A percentile compares a stretch with the other conserved stretches of the same genome.
These are phyloP conservation scores for Aspergillus awamori DNA, from an alignment of 2,329 filamentous ascomycete genomes.

Conservation along the genomic window DNA sequence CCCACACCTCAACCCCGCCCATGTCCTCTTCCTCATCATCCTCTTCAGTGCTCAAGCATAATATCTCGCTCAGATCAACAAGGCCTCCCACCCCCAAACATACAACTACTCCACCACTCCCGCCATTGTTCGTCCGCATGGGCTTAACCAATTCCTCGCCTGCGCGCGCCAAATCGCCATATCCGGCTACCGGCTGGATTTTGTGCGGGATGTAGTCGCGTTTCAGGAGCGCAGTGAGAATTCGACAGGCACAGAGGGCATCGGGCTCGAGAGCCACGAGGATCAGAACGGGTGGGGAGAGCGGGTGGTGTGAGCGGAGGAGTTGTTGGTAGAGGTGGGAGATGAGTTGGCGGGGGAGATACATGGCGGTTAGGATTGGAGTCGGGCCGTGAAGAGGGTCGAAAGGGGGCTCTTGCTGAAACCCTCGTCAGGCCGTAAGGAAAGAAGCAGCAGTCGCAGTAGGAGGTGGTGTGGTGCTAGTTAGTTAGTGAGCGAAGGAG, in stretches of 20 bases:
- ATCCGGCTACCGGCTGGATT: slow-evolving; percentile 91
- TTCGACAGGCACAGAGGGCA: slow-evolving; percentile 91
- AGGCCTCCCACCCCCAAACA: slow-evolving; percentile 92
- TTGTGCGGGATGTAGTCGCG: slow-evolving; percentile 98
- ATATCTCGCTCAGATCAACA: slow-evolving; percentile 78
- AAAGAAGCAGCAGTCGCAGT: neutral
- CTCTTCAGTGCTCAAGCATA: slow-evolving; percentile 72
- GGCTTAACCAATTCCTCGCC: slow-evolving; percentile 78
- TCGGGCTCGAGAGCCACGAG: slow-evolving; percentile 94
- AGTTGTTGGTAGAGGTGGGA: slow-evolving; percentile 91
- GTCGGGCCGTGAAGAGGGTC: slow-evolving; percentile 11
- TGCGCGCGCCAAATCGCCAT: slow-evolving; percentile 80
- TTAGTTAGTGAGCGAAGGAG: neutral
- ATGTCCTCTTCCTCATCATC: slow-evolving; percentile 61
- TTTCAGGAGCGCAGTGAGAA: slow-evolving; percentile 89
- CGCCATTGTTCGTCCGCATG: slow-evolving; percentile 83
- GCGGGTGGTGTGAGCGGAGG: slow-evolving; percentile 80
- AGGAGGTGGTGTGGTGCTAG: neutral
- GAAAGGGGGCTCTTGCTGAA: neutral
- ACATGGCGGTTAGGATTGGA: slow-evolving; percentile 62
- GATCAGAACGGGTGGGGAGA: slow-evolving; percentile 86
- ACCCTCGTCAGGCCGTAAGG: neutral
- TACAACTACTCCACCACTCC: slow-evolving; percentile 83
- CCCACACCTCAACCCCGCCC: slow-evolving; percentile 91
- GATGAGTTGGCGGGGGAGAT: slow-evolving; percentile 87